These are phyloP conservation scores for Podochytrium sp. DNA, from an alignment of 192 early-diverging fungal genomes.

Conservation along the genomic window DNA sequence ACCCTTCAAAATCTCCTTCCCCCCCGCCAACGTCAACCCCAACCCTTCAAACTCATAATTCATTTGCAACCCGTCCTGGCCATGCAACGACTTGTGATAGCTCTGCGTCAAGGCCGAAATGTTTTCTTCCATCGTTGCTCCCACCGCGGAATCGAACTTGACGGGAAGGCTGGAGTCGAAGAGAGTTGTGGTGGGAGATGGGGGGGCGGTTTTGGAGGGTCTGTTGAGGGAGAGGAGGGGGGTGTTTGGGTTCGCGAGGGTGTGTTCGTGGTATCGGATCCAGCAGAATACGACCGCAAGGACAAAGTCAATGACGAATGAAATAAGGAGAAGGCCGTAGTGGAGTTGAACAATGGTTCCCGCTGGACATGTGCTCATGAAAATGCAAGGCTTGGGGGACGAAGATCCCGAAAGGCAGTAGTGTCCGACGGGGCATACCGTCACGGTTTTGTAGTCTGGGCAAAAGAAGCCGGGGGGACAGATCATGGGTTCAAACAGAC, in stretches of 20 bases:
- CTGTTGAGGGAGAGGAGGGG: background rate
- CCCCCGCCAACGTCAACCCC: constrained; percentile 37
- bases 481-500: constrained; percentile 38
- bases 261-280: constrained; percentile 8
- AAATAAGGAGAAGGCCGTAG: constrained; percentile 21
- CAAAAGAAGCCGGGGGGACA: constrained; percentile 47
- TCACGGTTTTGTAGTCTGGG: constrained; percentile 19
- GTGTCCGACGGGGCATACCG: constrained; percentile 6
- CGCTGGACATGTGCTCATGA: constrained; percentile 39
- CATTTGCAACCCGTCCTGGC: constrained; percentile 28
- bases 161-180: background rate
- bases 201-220: background rate
- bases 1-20: constrained; percentile 66
- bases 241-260: background rate
- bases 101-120: constrained; percentile 5
- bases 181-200: background rate
- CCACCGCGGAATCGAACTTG: background rate
- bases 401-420: constrained; percentile 16
- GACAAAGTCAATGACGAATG: constrained; percentile 23
- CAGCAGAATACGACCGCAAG: constrained; percentile 21
- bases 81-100: constrained; percentile 2
- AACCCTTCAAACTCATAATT: constrained; percentile 43
- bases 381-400: constrained; percentile 21
- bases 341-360: constrained; percentile 21
- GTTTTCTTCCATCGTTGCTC: background rate